Evolutionary conservation across 345 rosid genomes (phyloP).

Genomic region (Murraya koenigii): DNA sequence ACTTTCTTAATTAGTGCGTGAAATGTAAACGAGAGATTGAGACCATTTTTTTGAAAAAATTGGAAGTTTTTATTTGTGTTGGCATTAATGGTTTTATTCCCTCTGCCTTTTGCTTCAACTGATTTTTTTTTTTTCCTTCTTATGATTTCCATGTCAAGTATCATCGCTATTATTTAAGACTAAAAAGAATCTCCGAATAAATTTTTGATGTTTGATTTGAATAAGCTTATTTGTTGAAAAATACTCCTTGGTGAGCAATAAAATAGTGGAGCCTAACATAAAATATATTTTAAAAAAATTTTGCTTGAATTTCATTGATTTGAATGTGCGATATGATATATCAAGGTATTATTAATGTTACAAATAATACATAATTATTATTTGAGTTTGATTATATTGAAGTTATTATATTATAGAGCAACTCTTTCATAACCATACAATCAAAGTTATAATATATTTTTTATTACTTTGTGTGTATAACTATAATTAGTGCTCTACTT

Average conservation of each 20-base stretch:
- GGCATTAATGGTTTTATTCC: neutral
- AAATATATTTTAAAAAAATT: neutral
- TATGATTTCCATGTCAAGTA: too few relatives aligned
- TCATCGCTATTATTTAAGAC: too few relatives aligned
- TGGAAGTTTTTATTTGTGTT: constrained; percentile 5
- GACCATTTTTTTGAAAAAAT: constrained; percentile 4
- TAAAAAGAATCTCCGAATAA: too few relatives aligned
- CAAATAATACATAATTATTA: too few relatives aligned
- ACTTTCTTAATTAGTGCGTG: neutral
- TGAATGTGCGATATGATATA: neutral
- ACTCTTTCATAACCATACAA: too few relatives aligned
- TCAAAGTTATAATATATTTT: too few relatives aligned
- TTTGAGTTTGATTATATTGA: too few relatives aligned
- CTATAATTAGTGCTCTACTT: too few relatives aligned
- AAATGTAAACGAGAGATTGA: neutral
- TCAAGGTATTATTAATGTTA: neutral
- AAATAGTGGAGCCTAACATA: neutral
- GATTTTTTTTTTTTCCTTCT: neutral
- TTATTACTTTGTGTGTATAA: too few relatives aligned
- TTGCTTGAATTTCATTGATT: neutral
- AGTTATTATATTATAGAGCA: too few relatives aligned
- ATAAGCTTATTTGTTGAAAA: neutral
- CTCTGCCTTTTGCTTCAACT: neutral
- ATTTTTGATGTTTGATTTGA: neutral
- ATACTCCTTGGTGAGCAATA: neutral